Percentiles rank a stretch among this genome's conserved stretches.
phyloP scores from a whole-genome alignment of 768 basidiomycete genomes.

The Leccinum uliginosum region DNA sequence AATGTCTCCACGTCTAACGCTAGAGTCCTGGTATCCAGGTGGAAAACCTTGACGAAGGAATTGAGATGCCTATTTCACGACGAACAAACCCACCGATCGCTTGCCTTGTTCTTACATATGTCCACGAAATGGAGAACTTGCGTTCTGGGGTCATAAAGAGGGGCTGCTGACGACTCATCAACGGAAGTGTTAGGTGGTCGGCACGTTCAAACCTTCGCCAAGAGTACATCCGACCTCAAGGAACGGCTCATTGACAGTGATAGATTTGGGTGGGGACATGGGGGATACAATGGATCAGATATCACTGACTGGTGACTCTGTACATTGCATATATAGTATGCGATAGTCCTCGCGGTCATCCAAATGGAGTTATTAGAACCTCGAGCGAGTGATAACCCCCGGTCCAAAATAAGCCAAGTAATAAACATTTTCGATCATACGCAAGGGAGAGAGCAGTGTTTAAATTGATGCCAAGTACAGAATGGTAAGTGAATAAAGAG shows the following conservation, averaged over 20 bases:
- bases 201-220: conserved; percentile 50
- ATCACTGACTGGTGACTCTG: neutral
- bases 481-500: conserved; percentile 6
- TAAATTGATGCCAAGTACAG: conserved; percentile 20
- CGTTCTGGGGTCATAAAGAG: conserved; percentile 54
- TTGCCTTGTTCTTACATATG: conserved; percentile 34
- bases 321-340: conserved; percentile 8
- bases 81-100: neutral
- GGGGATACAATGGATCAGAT: neutral
- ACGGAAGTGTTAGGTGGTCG: neutral
- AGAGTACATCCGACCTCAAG: conserved; percentile 51
- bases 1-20: conserved; percentile 46
- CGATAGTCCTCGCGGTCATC: neutral
- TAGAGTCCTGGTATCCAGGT: conserved; percentile 38
- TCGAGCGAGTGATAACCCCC: conserved; percentile 7
- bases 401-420: neutral
- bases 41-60: conserved; percentile 15
- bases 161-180: conserved; percentile 37
- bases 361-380: conserved; percentile 8
- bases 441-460: conserved; percentile 4
- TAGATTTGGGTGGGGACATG: conserved; percentile 16
- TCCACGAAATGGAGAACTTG: conserved; percentile 65
- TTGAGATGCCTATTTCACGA: neutral
- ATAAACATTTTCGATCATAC: neutral
- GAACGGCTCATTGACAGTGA: conserved; percentile 37